Base-by-base conservation (phyloP, 352 stramenopile genomes). In the Globisporangium splendens region DNA sequence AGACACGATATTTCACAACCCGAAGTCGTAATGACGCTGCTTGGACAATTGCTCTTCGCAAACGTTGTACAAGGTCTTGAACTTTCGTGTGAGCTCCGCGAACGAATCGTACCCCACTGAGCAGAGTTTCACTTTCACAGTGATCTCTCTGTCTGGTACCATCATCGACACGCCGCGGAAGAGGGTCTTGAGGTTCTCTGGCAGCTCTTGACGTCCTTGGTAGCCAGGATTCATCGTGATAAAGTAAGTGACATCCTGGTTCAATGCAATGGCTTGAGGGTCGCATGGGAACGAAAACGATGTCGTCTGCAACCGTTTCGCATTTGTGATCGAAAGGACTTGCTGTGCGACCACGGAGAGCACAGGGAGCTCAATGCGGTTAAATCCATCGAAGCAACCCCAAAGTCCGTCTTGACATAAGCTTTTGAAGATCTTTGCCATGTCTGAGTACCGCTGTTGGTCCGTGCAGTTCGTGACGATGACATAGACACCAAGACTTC, bases 111-210 rank as follows among this genome's bases (percentile, higher is more conserved):
- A 92, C 49, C 95, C 95, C 3, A 98, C 94, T 6, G 91, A 94
- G 76, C 93, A 98, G 38, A 98, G 86, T 65, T 98, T 97, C 14
- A 91, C 80, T 56, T 89, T 88, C 64, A 90, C 98, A 61, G 98
- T 98, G 58, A 98, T 98, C 65, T 98, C 93, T 59, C 97, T 96
- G 69, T 98, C 93, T 4, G 95, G 94, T 13, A 96, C 89, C 95
- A 98, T 98, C 95, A 98, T 98, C 13, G 94, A 91, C 54, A 98
- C 93, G 12, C 91, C 90, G 38, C 94, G 81, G 70, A 98, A 98
- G 14, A 98, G 76, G 8, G 88, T 84, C 44, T 94, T 93, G 22
- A 97, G 77, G 58, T 97, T 98, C 53, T 98, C 91, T 0, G 91
- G 91, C 2, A 98, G 72, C 55, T 98, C 89, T 43, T 95, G 92